Conservation (phyloP, 345 rosid species). For the Mangifera indica region DNA sequence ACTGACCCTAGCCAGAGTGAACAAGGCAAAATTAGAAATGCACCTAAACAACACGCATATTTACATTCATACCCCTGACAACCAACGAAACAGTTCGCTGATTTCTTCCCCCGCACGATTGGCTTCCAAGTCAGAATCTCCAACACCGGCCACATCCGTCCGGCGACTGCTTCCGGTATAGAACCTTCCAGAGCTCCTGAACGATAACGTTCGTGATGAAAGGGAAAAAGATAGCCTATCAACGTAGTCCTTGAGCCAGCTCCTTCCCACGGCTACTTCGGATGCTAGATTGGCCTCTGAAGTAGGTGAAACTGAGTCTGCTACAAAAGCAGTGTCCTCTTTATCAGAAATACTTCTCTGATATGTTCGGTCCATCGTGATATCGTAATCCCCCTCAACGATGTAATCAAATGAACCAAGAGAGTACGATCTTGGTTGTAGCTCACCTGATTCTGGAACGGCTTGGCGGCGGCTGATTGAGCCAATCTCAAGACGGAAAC, state of each 20-base stretch:
- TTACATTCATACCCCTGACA: constrained; percentile 65
- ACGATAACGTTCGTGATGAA: constrained; percentile 69
- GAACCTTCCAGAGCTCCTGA: constrained; percentile 74
- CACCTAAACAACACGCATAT: neutral
- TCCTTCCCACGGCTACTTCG: constrained; percentile 60
- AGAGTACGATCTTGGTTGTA: constrained; percentile 55
- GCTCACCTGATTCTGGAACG: constrained; percentile 20
- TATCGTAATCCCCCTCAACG: constrained; percentile 69
- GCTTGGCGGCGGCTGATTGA: constrained; percentile 61
- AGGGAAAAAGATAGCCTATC: constrained; percentile 65
- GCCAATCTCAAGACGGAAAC: constrained; percentile 89
- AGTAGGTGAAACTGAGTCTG: constrained; percentile 19
- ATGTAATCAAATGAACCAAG: constrained; percentile 82
- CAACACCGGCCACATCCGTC: constrained; percentile 41
- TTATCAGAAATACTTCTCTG: constrained; percentile 52
- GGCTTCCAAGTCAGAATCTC: constrained; percentile 65
- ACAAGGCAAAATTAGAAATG: constrained; percentile 1
- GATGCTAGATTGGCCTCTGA: constrained; percentile 48
- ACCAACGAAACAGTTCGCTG: constrained; percentile 86
- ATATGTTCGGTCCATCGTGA: constrained; percentile 41
- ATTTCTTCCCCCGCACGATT: constrained; percentile 76
- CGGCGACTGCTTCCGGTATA: constrained; percentile 80
- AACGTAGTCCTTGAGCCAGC: constrained; percentile 82
- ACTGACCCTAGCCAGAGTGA: too few relatives aligned
- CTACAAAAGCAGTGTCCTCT: constrained; percentile 38